These are phyloP conservation scores for Leishmania guyanensis DNA, from an alignment of 208 protist genomes.

Conservation along the genomic window DNA sequence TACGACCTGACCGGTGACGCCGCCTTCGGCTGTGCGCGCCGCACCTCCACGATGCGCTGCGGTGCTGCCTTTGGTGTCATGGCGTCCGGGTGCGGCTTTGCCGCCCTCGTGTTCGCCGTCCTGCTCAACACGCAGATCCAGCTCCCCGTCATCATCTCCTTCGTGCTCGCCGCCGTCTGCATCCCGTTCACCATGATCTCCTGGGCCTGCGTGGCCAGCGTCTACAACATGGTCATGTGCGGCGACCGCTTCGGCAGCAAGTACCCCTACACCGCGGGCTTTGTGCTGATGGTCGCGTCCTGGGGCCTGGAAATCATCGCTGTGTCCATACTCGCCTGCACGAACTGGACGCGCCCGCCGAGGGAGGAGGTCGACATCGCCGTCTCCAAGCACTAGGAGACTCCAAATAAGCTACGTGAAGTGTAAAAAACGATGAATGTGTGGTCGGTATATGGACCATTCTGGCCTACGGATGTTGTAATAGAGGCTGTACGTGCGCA, in stretches of 20 bases:
- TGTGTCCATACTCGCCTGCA: constrained; percentile 24
- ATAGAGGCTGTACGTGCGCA: neutral
- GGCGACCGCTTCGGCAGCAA: constrained; percentile 16
- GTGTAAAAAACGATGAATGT: neutral
- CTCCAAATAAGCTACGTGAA: neutral
- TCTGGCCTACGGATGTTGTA: neutral
- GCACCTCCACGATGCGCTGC: constrained; percentile 38
- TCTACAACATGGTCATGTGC: constrained; percentile 41
- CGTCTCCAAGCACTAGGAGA: constrained; percentile 4
- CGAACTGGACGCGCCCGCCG: constrained; percentile 25
- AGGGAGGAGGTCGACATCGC: constrained; percentile 16
- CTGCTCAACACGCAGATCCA: constrained; percentile 32
- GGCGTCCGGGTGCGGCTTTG: constrained; percentile 33
- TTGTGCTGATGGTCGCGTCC: constrained; percentile 45
- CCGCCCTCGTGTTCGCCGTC: constrained; percentile 35
- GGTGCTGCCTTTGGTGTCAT: constrained; percentile 45
- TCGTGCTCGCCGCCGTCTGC: constrained; percentile 34
- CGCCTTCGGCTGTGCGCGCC: constrained; percentile 32
- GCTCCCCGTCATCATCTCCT: constrained; percentile 22
- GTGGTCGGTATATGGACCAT: neutral
- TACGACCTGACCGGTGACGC: constrained; percentile 27
- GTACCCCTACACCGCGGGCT: constrained; percentile 43
- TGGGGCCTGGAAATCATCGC: constrained; percentile 44
- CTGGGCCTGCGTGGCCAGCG: constrained; percentile 51
- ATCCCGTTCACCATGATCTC: constrained; percentile 45